These are phyloP conservation scores for Backusella macrospora DNA, from an alignment of 192 early-diverging fungal species.

Conservation along the genomic window DNA sequence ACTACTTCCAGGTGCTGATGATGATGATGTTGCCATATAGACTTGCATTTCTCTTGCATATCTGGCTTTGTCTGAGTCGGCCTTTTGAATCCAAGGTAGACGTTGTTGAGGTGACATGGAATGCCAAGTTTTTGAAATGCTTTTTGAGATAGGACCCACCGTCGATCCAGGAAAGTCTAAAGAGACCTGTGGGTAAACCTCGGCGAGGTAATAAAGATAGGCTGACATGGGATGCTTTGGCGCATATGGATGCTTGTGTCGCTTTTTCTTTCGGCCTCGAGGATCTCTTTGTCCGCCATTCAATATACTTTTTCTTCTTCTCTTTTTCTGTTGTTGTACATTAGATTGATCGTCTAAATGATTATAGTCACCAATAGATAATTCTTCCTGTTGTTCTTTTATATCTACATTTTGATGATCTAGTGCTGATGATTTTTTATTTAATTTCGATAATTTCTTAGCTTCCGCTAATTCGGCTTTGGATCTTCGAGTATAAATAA, in stretches of 20 bases:
- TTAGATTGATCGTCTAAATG: not conserved
- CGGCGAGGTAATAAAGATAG: conserved; percentile 76
- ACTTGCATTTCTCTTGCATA: conserved; percentile 70
- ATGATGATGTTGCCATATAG: conserved; percentile 30
- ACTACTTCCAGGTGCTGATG: not conserved
- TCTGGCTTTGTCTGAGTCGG: conserved; percentile 63
- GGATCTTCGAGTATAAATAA: conserved; percentile 60
- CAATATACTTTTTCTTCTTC: not conserved
- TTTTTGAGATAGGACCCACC: conserved; percentile 74
- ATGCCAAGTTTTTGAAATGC: conserved; percentile 72
- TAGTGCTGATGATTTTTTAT: not conserved
- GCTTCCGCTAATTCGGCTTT: conserved; percentile 58
- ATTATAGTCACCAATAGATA: not conserved
- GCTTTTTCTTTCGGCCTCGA: conserved; percentile 63
- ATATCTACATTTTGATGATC: not conserved
- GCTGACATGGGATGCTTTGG: conserved; percentile 90
- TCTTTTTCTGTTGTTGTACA: not conserved
- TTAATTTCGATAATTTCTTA: conserved; percentile 39
- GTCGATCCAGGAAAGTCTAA: conserved; percentile 66
- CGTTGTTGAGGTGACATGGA: conserved; percentile 55
- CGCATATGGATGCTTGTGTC: conserved; percentile 69
- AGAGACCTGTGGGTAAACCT: conserved; percentile 66
- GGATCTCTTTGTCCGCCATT: conserved; percentile 33
- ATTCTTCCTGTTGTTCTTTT: not conserved
- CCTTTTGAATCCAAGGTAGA: conserved; percentile 55